A percentile compares a stretch with the other conserved stretches of the same genome.
These are phyloP conservation scores for Aspergillus amoenus DNA, from an alignment of 2,329 filamentous ascomycete genomes.

Conservation along the genomic window DNA sequence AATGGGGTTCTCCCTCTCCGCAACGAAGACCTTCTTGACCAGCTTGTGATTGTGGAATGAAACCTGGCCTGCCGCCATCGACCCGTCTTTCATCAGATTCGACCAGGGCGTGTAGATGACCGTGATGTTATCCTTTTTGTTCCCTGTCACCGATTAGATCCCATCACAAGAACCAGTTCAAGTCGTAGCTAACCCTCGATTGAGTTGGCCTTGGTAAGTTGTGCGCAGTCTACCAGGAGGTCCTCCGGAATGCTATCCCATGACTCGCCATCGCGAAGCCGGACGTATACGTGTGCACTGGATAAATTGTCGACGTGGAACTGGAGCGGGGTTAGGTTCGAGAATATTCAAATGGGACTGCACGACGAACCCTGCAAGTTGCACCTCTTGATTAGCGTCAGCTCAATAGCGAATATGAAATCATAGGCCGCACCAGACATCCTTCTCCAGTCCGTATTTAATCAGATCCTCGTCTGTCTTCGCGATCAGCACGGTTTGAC, in stretches of 20 bases:
- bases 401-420: background rate
- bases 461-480: constrained; percentile 88
- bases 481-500: constrained; percentile 15
- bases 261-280: constrained; percentile 71
- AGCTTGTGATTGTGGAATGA: constrained; percentile 84
- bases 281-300: constrained; percentile 92
- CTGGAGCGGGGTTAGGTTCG: constrained; percentile 43
- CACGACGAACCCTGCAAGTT: constrained; percentile 32
- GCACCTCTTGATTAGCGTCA: background rate
- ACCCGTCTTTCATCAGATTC: constrained; percentile 91
- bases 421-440: constrained; percentile 70
- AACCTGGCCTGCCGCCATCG: constrained; percentile 94
- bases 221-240: constrained; percentile 84
- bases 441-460: constrained; percentile 88
- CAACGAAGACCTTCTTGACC: constrained; percentile 79
- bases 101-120: constrained; percentile 98
- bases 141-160: constrained; percentile 57
- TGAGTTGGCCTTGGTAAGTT: constrained; percentile 97
- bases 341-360: no score
- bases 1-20: constrained; percentile 79
- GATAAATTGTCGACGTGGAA: constrained; percentile 98
- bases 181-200: constrained; percentile 70
- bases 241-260: constrained; percentile 80
- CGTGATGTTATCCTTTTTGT: constrained; percentile 98
- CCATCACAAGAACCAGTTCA: background rate